Evolutionary conservation across 306 rosid genomes (phyloP), one percentile per base, ranked within the genome.

Genomic region (Cucumis melo): DNA sequence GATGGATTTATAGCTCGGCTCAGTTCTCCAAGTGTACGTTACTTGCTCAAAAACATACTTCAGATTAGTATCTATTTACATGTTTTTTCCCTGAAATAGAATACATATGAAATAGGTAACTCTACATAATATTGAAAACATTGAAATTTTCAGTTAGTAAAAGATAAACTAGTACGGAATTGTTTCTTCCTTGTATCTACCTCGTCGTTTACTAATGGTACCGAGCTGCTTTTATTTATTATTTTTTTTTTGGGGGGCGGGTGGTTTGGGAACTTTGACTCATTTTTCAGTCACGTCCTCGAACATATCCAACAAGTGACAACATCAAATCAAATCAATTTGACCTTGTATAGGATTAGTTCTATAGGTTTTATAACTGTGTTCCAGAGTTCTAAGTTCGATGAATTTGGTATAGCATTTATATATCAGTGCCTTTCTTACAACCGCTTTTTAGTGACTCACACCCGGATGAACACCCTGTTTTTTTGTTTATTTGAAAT

Each of bases 1-100:
- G 89, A 93, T 76, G 97, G 90, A 78, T 84, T 91, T 71, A 63
- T 78, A 67, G 87, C 97, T 76, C 93, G 92, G 77, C 97, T 93
- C 77, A 88, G 78, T 78, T 91, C 98, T 78, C 85, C 96, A 20
- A 82, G 87, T 6, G 98, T 93, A 90, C 38, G 92, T 60, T 78
- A 74, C 68, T 36, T 32, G 38, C 27, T 56, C 23, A 7, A 29
- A 46, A 57, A 77, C 55, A 61, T 79, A 10, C 63, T 76, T 38
- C 51, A 48, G 34, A 54, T 7, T 32, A 34, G 27, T 27, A 50
- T 51, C 29, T 20, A 70, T 39, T 44, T 5, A 24, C 42, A 27
- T 38, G 16, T 4, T 19, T 62, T 68, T 42, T 17, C 34, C 23
- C 19, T n/a, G 54, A 41, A 20, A 39, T 67, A 66, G 44, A 13